A percentile compares a stretch with the other conserved stretches of the same genome.
Evolutionary conservation across 805 yeast genomes (phyloP).

Genomic region (Metschnikowia continentalis): DNA sequence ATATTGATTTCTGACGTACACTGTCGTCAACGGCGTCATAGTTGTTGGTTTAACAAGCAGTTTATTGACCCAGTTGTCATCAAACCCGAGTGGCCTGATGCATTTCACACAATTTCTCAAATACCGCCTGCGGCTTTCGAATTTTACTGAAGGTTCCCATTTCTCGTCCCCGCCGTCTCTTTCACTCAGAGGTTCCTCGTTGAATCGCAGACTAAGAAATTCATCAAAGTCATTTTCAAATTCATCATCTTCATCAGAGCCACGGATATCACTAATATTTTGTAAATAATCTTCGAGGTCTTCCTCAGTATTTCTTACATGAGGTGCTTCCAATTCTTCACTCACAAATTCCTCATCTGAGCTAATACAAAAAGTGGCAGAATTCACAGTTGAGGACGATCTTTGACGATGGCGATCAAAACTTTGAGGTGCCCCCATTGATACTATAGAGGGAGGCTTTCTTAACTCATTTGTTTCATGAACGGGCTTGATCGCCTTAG

Average conservation of each 20-base stretch:
- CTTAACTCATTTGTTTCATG: neutral
- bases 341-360: slow-evolving; percentile 1
- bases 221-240: slow-evolving; percentile 7
- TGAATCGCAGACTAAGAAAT: neutral
- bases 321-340: neutral
- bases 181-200: neutral
- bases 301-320: slow-evolving; percentile 16
- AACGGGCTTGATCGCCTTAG: neutral
- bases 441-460: neutral
- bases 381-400: neutral
- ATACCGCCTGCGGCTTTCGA: slow-evolving; percentile 34
- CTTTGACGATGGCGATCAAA: neutral
- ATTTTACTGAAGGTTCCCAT: slow-evolving; percentile 47
- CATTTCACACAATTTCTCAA: slow-evolving; percentile 54
- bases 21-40: slow-evolving; percentile 22
- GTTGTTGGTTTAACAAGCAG: slow-evolving; percentile 37
- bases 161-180: slow-evolving; percentile 19
- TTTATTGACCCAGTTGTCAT: slow-evolving; percentile 53
- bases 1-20: slow-evolving; percentile 6
- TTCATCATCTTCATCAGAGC: slow-evolving; percentile 29
- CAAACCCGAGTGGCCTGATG: slow-evolving; percentile 48
- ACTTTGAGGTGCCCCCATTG: neutral
- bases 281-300: slow-evolving; percentile 29
- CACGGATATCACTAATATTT: slow-evolving; percentile 25
- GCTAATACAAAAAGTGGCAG: neutral